Evolutionary conservation across 2,329 filamentous ascomycete genomes (phyloP).

Genomic region (Catunica adiposa): DNA sequence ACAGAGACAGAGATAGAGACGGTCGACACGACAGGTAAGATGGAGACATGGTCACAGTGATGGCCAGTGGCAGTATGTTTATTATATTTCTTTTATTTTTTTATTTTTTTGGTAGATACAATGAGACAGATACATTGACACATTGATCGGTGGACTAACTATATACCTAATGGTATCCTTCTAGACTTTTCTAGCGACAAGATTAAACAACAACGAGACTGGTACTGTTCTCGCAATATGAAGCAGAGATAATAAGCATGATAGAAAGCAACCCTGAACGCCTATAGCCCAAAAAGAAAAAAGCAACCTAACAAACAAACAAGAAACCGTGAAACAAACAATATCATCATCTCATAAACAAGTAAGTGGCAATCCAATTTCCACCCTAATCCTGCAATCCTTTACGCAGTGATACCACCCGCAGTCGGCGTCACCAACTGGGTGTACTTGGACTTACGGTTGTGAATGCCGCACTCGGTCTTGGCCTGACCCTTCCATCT

Average conservation of each 20-base stretch:
- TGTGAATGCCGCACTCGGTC: constrained; percentile 98
- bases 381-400: neutral
- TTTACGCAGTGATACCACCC: neutral
- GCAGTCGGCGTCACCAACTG: constrained; percentile 31
- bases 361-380: too few relatives aligned
- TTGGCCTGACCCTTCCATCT: constrained; percentile 94
- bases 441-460: constrained; percentile 86
- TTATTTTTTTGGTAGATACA: neutral
- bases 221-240: neutral
- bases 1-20: neutral
- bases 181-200: neutral
- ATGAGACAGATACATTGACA: too few relatives aligned
- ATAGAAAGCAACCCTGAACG: neutral
- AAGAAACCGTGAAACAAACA: constrained; percentile 3
- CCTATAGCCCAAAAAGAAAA: neutral
- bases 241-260: neutral
- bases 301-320: neutral
- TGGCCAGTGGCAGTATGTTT: neutral
- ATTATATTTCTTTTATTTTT: neutral
- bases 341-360: constrained; percentile 6
- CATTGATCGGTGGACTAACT: neutral
- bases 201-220: neutral
- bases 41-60: neutral
- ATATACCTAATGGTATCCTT: neutral
- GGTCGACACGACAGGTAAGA: neutral